phyloP scores from a whole-genome alignment of 139 green algal genomes.

The Tetraselmis striata region DNA sequence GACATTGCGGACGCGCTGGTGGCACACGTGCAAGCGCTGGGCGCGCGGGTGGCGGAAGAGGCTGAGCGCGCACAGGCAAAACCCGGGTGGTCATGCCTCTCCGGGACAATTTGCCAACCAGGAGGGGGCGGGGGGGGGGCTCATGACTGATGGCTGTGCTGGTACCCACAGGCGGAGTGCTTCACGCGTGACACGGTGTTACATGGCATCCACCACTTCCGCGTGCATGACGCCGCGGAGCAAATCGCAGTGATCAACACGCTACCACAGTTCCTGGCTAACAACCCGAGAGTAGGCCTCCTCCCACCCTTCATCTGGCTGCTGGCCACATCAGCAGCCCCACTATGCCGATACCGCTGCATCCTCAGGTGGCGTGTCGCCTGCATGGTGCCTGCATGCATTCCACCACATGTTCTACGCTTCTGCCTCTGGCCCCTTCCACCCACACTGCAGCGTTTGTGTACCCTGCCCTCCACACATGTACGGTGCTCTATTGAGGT shows the following conservation, averaged over 20 bases:
- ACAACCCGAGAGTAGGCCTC: slow-evolving; percentile 33
- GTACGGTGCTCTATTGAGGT: no score
- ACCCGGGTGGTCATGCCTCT: slow-evolving; percentile 6
- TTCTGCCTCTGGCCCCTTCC: no score
- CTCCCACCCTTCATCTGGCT: no score
- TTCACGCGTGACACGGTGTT: slow-evolving; percentile 52
- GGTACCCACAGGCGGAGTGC: slow-evolving; percentile 18
- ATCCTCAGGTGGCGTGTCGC: no score
- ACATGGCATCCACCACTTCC: slow-evolving; percentile 62
- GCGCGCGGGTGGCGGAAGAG: background rate
- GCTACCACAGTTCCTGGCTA: slow-evolving; percentile 46
- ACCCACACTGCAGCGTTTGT: no score
- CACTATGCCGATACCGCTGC: background rate
- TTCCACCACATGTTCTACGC: no score
- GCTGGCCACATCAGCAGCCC: background rate
- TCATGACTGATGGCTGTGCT: no score
- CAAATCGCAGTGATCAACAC: slow-evolving; percentile 62
- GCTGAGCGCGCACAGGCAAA: slow-evolving; percentile 1
- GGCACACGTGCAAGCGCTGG: slow-evolving; percentile 33
- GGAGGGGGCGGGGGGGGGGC: background rate
- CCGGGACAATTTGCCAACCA: background rate
- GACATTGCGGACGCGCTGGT: slow-evolving; percentile 68
- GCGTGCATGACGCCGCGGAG: slow-evolving; percentile 65
- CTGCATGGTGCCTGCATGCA: no score
- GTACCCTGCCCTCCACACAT: no score